phyloP scores from a whole-genome alignment of 352 stramenopile genomes.

The Detonula confervacea region DNA sequence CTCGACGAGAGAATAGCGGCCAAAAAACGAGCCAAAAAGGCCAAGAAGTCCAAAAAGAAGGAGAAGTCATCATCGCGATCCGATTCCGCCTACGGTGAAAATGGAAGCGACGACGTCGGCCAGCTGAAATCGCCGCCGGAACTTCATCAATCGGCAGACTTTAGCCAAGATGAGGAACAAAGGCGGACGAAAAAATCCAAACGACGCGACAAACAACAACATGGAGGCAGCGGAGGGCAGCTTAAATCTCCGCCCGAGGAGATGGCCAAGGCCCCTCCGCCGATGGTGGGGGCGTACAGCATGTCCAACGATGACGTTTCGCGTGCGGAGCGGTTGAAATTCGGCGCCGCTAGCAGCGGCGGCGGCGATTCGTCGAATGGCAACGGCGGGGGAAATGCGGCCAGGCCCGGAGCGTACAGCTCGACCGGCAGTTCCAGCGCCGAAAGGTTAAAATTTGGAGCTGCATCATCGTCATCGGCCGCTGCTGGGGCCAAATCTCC shows the following conservation, averaged over 20 bases:
- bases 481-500: no score
- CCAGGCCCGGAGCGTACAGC: no score
- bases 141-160: neutral
- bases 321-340: constrained; percentile 6
- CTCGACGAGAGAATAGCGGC: constrained; percentile 16
- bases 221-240: neutral
- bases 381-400: no score
- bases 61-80: neutral
- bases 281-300: neutral
- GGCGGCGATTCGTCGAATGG: no score
- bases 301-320: constrained; percentile 16
- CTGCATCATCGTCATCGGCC: no score
- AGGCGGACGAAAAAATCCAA: neutral
- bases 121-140: constrained; percentile 41
- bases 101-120: neutral
- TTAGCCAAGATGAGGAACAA: no score
- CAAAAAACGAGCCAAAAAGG: constrained; percentile 10
- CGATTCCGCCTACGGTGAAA: neutral
- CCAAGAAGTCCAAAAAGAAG: constrained; percentile 25
- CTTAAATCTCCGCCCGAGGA: constrained; percentile 32
- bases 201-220: neutral
- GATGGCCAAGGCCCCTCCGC: no score
- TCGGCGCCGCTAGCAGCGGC: no score
- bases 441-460: no score
- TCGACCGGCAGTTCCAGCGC: no score